Conservation (phyloP, 495 filamentous ascomycete species). For the Stereocaulon alpinum region DNA sequence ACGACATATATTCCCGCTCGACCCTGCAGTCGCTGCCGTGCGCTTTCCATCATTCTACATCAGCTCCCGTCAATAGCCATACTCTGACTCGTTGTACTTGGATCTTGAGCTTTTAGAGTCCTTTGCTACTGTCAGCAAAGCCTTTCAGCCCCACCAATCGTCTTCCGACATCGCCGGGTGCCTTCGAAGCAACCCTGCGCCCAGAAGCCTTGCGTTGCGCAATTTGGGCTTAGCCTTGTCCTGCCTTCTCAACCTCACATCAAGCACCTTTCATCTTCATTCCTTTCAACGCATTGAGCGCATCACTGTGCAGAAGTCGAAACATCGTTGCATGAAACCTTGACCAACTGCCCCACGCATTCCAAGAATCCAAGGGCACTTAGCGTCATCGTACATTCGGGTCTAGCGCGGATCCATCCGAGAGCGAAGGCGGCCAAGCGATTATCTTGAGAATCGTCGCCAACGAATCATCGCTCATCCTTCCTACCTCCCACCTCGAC, state of each 20-base stretch:
- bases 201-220: conserved; percentile 2
- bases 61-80: conserved; percentile 11
- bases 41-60: conserved; percentile 18
- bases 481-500: conserved; percentile 19
- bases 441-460: conserved; percentile 15
- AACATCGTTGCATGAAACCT: neutral
- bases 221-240: conserved; percentile 1
- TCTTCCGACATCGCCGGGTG: neutral
- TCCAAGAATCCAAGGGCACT: conserved; percentile 9
- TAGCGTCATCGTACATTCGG: conserved; percentile 15
- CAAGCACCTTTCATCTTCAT: neutral
- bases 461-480: conserved; percentile 28
- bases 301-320: neutral
- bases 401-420: conserved; percentile 14
- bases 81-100: neutral
- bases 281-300: conserved; percentile 6
- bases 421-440: conserved; percentile 11
- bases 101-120: neutral
- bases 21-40: conserved; percentile 17
- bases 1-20: conserved; percentile 18
- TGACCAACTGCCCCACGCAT: conserved; percentile 8
- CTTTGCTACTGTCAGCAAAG: neutral
- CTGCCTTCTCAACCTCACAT: neutral
- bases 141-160: conserved; percentile 7
- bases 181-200: neutral